A percentile compares a stretch with the other conserved stretches of the same genome.
Conservation (phyloP, 2,329 filamentous ascomycete species). For the Ciborinia camelliae region DNA sequence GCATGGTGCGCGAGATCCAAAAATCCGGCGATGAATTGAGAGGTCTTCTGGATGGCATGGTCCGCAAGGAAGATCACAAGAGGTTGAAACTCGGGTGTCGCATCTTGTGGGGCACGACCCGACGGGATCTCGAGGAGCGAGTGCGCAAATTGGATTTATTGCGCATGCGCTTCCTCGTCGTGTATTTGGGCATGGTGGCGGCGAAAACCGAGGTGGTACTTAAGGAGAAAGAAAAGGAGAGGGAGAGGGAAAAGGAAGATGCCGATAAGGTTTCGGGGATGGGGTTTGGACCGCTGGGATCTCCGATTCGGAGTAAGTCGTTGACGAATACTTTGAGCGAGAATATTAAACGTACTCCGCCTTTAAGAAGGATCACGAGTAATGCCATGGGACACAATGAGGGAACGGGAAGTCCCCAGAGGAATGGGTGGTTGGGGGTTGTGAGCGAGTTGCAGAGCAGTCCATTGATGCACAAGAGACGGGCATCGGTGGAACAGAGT, state of each 20-base stretch:
- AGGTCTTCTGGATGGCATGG: constrained; percentile 54
- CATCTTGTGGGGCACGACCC: constrained; percentile 54
- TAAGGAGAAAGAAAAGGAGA: constrained; percentile 1
- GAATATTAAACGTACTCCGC: constrained; percentile 37
- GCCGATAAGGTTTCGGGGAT: background rate
- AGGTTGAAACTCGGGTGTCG: constrained; percentile 44
- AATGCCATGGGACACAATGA: constrained; percentile 53
- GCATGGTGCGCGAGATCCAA: constrained; percentile 60
- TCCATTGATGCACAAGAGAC: constrained; percentile 58
- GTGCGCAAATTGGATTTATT: constrained; percentile 58
- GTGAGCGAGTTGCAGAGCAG: constrained; percentile 60
- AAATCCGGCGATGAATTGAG: constrained; percentile 57
- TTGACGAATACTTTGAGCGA: constrained; percentile 22
- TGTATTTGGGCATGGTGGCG: constrained; percentile 60
- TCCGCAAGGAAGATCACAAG: constrained; percentile 44
- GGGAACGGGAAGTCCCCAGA: constrained; percentile 46
- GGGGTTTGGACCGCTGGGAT: background rate
- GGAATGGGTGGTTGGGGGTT: constrained; percentile 59
- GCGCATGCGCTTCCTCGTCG: constrained; percentile 61
- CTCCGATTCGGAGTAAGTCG: background rate
- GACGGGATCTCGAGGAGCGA: constrained; percentile 53
- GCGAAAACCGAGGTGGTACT: constrained; percentile 34
- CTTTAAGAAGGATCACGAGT: constrained; percentile 52
- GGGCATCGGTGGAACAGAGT: constrained; percentile 56
- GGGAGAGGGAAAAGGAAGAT: constrained; percentile 9